Evolutionary conservation across 2,329 filamentous ascomycete species (phyloP).

Genomic region (Ophiostoma fasciatum): DNA sequence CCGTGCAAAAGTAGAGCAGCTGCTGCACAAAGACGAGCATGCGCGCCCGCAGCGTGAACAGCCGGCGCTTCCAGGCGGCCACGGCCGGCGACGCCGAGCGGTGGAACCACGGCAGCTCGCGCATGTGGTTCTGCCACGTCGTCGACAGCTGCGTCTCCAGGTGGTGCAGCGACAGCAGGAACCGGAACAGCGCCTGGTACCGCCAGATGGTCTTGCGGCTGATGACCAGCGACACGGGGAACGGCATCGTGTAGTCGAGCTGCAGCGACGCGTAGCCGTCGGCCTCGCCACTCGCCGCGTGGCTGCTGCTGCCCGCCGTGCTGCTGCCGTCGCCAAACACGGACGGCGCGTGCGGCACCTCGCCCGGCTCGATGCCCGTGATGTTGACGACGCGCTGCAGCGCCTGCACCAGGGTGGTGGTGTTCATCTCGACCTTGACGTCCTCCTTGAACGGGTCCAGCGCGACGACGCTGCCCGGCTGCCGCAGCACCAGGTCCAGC

Average conservation of each 20-base stretch:
- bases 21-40: slow-evolving; percentile 98
- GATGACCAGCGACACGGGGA: slow-evolving; percentile 88
- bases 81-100: slow-evolving; percentile 57
- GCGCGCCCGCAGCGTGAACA: slow-evolving; percentile 79
- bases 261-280: slow-evolving; percentile 85
- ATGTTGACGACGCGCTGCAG: slow-evolving; percentile 95
- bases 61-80: slow-evolving; percentile 83
- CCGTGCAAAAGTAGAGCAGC: slow-evolving; percentile 88
- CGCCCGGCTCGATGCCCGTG: slow-evolving; percentile 84
- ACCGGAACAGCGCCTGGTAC: slow-evolving; percentile 92
- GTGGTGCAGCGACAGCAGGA: slow-evolving; percentile 77
- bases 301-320: slow-evolving; percentile 56
- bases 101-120: slow-evolving; percentile 68
- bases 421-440: slow-evolving; percentile 94
- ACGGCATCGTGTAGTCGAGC: slow-evolving; percentile 86
- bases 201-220: slow-evolving; percentile 93
- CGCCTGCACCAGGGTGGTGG: slow-evolving; percentile 81
- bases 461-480: slow-evolving; percentile 85
- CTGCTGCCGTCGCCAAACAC: slow-evolving; percentile 55
- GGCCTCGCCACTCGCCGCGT: slow-evolving; percentile 76
- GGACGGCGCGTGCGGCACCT: slow-evolving; percentile 55
- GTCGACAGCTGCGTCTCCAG: slow-evolving; percentile 75
- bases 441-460: slow-evolving; percentile 97
- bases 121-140: slow-evolving; percentile 83
- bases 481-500: slow-evolving; percentile 89